Evolutionary conservation across 768 basidiomycete genomes (phyloP).

Genomic region (Mycena epipterygia): DNA sequence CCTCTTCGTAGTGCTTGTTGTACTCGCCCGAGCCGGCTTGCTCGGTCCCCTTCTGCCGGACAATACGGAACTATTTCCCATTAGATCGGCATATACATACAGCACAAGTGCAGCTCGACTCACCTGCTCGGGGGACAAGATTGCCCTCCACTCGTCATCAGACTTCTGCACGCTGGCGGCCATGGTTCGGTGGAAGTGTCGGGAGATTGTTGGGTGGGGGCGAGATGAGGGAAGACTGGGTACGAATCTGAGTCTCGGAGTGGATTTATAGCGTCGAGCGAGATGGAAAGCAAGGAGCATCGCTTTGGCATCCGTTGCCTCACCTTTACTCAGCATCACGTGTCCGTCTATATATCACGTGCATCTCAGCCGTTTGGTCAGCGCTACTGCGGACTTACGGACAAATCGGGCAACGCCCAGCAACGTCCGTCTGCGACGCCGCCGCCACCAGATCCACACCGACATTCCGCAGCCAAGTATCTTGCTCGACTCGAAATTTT

Average conservation of each 20-base stretch:
- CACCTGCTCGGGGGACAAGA: slow-evolving; percentile 88
- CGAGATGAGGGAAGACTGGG: neutral
- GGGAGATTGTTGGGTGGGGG: neutral
- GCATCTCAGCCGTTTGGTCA: neutral
- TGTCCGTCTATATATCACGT: too few relatives aligned
- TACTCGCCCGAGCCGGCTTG: slow-evolving; percentile 82
- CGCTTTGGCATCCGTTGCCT: neutral
- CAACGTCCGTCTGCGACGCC: too few relatives aligned
- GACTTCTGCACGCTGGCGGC: slow-evolving; percentile 59
- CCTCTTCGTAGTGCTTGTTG: slow-evolving; percentile 74
- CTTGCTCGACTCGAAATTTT: too few relatives aligned
- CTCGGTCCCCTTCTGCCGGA: slow-evolving; percentile 93
- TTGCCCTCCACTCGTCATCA: slow-evolving; percentile 87
- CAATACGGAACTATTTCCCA: slow-evolving; percentile 77
- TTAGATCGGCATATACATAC: slow-evolving; percentile 1
- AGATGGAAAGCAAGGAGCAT: slow-evolving; percentile 6
- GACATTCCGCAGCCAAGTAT: too few relatives aligned
- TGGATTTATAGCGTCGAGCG: slow-evolving; percentile 16
- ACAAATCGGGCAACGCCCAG: neutral
- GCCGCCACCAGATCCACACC: too few relatives aligned
- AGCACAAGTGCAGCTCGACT: slow-evolving; percentile 32
- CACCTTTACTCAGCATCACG: slow-evolving; percentile 24
- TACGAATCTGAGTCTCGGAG: neutral
- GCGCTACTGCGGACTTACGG: neutral
- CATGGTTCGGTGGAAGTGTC: slow-evolving; percentile 48